Evolutionary conservation across 257 asterid species (phyloP), one percentile per base, ranked within the genome.

Genomic region (Solanum peruvianum): DNA sequence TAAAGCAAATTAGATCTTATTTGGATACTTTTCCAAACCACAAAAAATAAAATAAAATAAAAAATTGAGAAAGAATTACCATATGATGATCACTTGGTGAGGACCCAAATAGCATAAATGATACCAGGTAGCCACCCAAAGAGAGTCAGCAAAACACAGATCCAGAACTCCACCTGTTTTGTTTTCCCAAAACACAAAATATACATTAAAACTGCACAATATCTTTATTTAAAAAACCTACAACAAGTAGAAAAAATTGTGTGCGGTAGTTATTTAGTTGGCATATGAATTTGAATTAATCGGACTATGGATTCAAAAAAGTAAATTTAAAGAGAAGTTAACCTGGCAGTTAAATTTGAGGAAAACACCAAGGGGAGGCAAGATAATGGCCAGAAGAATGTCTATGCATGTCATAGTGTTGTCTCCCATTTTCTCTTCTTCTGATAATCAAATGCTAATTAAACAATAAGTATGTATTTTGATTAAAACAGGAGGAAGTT

Each of bases 101-200:
- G 87, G 75, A 89, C 94, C 87, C 93, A 96, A 6, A 96, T 29
- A 62, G 98, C 98, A 89, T 92, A 96, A 44, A 96, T 89, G 21
- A 94, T 92, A 35, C 98, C 98, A 86, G 98, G 98, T 29, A 96
- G 16, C 90, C 93, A 95, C 23, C 97, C 99, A 20, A 96, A 88
- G 7, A 96, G 73, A 27, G 99, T 96, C 89, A 96, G 87, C 77
- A 96, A 20, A 90, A 93, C 85, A 92, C 93, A 96, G 85, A 96
- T 92, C 99, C 99, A 96, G 89, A 96, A 95, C 86, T 96, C 99
- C 39, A 81, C 78, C 99, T 96, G 93, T 69, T 58, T 58, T 58
- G 27, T 21, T 21, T 58, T 58, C 67, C 27, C 27, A 20, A 20
- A 52, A 52, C 62, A 58, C 12, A 58, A 21, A 58, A 58, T 58